These are phyloP conservation scores for Fraxinus americana DNA, from an alignment of 257 asterid genomes.

Conservation along the genomic window DNA sequence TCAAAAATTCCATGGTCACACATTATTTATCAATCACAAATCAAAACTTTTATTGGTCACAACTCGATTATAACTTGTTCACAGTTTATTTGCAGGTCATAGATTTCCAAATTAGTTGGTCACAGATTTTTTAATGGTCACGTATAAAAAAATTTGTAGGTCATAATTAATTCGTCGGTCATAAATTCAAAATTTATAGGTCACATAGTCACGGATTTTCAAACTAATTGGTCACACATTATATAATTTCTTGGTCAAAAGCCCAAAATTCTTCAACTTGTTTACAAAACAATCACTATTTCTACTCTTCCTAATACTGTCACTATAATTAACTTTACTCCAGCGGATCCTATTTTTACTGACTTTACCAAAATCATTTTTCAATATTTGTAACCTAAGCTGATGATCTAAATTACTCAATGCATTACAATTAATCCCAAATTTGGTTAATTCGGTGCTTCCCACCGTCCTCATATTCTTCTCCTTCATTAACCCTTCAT, in stretches of 20 bases:
- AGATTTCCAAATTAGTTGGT: too few relatives aligned
- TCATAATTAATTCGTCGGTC: too few relatives aligned
- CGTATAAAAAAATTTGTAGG: too few relatives aligned
- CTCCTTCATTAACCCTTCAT: constrained; percentile 29
- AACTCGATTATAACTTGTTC: too few relatives aligned
- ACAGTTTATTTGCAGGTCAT: too few relatives aligned
- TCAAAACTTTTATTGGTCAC: too few relatives aligned
- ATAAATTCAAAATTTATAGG: too few relatives aligned
- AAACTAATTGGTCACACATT: too few relatives aligned
- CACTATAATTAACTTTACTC: constrained; percentile 25
- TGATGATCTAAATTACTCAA: constrained; percentile 36
- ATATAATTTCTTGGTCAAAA: constrained; percentile 47
- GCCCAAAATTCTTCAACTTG: constrained; percentile 36
- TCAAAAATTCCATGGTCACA: too few relatives aligned
- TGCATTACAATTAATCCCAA: constrained; percentile 41
- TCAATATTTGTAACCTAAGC: constrained; percentile 9
- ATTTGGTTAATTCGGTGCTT: constrained; percentile 37
- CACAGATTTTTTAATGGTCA: too few relatives aligned
- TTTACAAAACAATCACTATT: constrained; percentile 29
- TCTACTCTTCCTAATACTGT: constrained; percentile 42
- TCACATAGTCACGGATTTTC: too few relatives aligned
- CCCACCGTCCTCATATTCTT: constrained; percentile 23
- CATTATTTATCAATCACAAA: too few relatives aligned
- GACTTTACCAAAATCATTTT: constrained; percentile 35
- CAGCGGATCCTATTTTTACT: constrained; percentile 24